These are phyloP conservation scores for Colletotrichum costaricense DNA, from an alignment of 2,329 filamentous ascomycete genomes.

Conservation along the genomic window DNA sequence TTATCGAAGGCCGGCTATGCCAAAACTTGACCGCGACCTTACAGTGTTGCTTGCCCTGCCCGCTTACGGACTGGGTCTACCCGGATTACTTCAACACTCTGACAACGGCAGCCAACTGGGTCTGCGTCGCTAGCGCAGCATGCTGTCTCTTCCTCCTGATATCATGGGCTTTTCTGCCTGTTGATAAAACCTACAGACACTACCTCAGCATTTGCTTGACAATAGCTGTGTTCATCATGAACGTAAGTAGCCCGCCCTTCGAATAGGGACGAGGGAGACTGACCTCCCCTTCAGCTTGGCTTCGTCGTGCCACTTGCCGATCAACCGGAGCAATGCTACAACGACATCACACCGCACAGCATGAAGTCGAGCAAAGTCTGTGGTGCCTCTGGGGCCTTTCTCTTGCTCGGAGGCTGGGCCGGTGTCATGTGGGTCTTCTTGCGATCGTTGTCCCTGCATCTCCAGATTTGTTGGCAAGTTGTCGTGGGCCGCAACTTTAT, in stretches of 20 bases:
- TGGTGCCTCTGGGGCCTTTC: constrained; percentile 86
- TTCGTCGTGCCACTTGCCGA: constrained; percentile 90
- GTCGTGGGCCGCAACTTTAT: constrained; percentile 91
- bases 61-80: constrained; percentile 81
- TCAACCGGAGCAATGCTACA: constrained; percentile 84
- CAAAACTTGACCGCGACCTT: constrained; percentile 59
- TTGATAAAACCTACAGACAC: constrained; percentile 90
- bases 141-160: constrained; percentile 81
- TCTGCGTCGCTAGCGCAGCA: constrained; percentile 79
- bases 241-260: constrained; percentile 65
- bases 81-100: constrained; percentile 69
- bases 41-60: constrained; percentile 90
- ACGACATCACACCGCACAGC: constrained; percentile 91
- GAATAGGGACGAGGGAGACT: background rate
- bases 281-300: constrained; percentile 69
- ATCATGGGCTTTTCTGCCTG: constrained; percentile 83
- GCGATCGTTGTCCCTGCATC: constrained; percentile 88
- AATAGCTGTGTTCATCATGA: constrained; percentile 80
- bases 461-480: constrained; percentile 98
- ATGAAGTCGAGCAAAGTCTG: constrained; percentile 87
- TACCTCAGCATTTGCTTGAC: constrained; percentile 92
- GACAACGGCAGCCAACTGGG: constrained; percentile 79
- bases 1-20: constrained; percentile 66
- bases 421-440: constrained; percentile 93
- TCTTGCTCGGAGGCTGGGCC: constrained; percentile 87